Evolutionary conservation across 164 flowering plant species (phyloP).

Genomic region (Vitis rotundifolia): DNA sequence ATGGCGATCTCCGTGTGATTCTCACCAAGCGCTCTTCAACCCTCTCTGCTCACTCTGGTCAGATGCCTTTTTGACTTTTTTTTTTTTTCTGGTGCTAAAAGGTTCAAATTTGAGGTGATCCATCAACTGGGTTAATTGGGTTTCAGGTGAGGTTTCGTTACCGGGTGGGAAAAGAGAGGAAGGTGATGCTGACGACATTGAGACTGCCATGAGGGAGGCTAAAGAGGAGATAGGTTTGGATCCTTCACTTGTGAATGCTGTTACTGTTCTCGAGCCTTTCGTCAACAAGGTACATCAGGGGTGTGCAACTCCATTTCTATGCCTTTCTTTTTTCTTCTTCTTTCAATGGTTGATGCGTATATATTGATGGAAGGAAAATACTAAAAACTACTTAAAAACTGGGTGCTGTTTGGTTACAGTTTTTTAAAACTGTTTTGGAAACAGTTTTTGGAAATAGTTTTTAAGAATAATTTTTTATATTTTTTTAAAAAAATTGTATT

Average conservation of each 20-base stretch:
- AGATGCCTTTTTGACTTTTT: background rate
- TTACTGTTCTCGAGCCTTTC: conserved; percentile 51
- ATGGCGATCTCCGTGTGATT: conserved; percentile 37
- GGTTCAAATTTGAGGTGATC: background rate
- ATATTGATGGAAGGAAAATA: too few relatives aligned
- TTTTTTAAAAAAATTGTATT: too few relatives aligned
- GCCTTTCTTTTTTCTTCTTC: background rate
- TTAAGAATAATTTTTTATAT: too few relatives aligned
- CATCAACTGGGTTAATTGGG: background rate
- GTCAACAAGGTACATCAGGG: conserved; percentile 39
- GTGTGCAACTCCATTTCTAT: background rate
- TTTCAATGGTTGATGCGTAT: background rate
- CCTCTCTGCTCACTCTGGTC: conserved; percentile 41
- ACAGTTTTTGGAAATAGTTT: too few relatives aligned
- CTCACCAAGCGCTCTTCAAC: conserved; percentile 41
- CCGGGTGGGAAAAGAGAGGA: conserved; percentile 74
- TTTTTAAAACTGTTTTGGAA: too few relatives aligned
- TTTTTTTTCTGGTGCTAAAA: background rate
- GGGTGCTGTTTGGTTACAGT: too few relatives aligned
- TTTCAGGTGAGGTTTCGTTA: conserved; percentile 67
- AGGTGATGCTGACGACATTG: conserved; percentile 47
- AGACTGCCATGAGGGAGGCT: conserved; percentile 67
- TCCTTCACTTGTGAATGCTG: conserved; percentile 51
- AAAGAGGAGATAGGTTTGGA: conserved; percentile 74
- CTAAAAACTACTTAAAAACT: too few relatives aligned